Evolutionary conservation across 257 asterid species (phyloP).

Genomic region (Solanum paucissectum): DNA sequence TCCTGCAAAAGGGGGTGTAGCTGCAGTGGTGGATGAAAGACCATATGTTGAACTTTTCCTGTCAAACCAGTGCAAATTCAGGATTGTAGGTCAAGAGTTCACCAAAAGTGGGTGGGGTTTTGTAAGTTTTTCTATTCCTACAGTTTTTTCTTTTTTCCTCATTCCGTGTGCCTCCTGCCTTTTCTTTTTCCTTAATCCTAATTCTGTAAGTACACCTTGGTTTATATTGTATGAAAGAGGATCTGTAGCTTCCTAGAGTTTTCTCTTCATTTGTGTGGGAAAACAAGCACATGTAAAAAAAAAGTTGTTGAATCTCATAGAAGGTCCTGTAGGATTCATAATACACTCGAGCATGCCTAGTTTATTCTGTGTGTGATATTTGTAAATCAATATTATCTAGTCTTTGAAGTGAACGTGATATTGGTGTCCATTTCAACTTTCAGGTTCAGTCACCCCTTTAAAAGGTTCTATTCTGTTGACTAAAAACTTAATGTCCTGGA

Average conservation of each 20-base stretch:
- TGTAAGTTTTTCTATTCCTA: conserved; percentile 30
- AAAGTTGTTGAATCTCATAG: not conserved
- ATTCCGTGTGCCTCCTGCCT: not conserved
- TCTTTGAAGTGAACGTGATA: not conserved
- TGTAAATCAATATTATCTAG: not conserved
- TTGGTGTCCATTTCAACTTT: not conserved
- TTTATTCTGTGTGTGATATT: not conserved
- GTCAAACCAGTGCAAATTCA: conserved; percentile 37
- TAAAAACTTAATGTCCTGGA: not conserved
- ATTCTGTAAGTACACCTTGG: not conserved
- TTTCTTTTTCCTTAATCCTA: not conserved
- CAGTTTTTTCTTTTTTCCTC: not conserved
- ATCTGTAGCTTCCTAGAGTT: not conserved
- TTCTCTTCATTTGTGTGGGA: not conserved
- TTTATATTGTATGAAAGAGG: not conserved
- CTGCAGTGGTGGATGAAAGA: conserved; percentile 60
- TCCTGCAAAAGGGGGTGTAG: conserved; percentile 49
- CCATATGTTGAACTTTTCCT: conserved; percentile 49
- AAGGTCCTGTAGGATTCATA: not conserved
- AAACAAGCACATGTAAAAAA: not conserved
- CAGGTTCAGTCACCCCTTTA: not conserved
- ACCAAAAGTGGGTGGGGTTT: conserved; percentile 69
- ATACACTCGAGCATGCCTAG: not conserved
- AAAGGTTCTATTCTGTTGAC: not conserved
- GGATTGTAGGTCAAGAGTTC: conserved; percentile 48